A percentile compares a stretch with the other conserved stretches of the same genome.
Conservation (phyloP, 495 filamentous ascomycete genomes). For the Penicillium cosmopolitanum region DNA sequence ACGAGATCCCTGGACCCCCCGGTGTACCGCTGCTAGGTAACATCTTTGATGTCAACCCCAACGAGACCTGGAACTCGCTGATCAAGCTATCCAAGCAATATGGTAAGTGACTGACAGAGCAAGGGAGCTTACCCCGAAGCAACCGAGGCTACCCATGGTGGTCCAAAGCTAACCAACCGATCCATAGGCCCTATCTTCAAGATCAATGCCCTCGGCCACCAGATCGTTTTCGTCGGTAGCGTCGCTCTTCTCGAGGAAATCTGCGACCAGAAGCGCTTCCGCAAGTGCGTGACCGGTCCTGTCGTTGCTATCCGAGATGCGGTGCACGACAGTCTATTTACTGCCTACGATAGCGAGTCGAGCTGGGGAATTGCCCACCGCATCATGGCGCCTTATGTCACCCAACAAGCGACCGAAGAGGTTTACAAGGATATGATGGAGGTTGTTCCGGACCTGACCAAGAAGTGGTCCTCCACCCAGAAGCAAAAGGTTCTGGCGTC, state of each 20-base stretch:
- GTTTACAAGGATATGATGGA: slow-evolving; percentile 64
- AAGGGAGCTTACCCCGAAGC: not conserved
- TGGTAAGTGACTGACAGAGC: slow-evolving; percentile 37
- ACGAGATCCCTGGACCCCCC: slow-evolving; percentile 25
- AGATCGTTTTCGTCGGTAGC: slow-evolving; percentile 55
- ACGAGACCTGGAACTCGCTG: slow-evolving; percentile 64
- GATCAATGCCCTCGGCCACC: slow-evolving; percentile 57
- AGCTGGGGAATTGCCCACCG: slow-evolving; percentile 77
- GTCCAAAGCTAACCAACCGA: slow-evolving; percentile 4
- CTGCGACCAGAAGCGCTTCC: slow-evolving; percentile 73
- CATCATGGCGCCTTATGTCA: slow-evolving; percentile 54
- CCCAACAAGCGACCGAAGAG: slow-evolving; percentile 35
- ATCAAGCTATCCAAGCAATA: slow-evolving; percentile 66
- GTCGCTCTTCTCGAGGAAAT: slow-evolving; percentile 67
- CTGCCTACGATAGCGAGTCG: slow-evolving; percentile 61
- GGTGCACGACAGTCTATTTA: slow-evolving; percentile 73
- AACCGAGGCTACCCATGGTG: not conserved
- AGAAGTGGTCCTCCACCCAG: slow-evolving; percentile 64
- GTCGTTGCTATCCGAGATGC: slow-evolving; percentile 65
- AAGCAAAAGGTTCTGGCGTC: slow-evolving; percentile 59
- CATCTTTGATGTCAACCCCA: slow-evolving; percentile 62
- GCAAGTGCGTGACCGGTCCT: slow-evolving; percentile 61
- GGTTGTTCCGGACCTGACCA: slow-evolving; percentile 65
- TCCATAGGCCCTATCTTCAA: slow-evolving; percentile 68
- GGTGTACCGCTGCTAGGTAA: slow-evolving; percentile 71